Percentiles rank a stretch among this genome's conserved stretches.
Conservation (phyloP, 2,329 filamentous ascomycete genomes). For the Colletotrichum sp. region DNA sequence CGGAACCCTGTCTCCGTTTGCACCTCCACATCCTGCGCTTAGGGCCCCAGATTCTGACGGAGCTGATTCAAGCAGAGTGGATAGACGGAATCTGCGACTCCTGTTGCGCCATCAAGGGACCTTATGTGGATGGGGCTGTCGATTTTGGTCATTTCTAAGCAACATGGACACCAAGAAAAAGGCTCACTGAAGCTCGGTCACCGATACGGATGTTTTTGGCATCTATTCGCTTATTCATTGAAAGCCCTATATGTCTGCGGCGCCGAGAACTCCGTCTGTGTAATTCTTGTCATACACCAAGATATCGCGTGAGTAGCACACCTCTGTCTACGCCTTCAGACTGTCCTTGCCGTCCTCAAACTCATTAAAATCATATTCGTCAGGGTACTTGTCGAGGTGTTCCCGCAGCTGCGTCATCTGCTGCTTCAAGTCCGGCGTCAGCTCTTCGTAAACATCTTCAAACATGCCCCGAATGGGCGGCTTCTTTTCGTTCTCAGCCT, state of each 20-base stretch:
- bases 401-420: constrained; percentile 77
- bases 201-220: not conserved
- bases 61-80: constrained; percentile 1
- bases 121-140: not conserved
- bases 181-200: not conserved
- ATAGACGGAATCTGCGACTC: not conserved
- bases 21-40: not conserved
- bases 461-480: constrained; percentile 77
- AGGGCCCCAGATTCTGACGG: not conserved
- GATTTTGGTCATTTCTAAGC: constrained; percentile 1
- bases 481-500: constrained; percentile 83
- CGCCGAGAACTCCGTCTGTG: not conserved
- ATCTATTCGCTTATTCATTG: not conserved
- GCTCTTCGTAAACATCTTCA: constrained; percentile 85
- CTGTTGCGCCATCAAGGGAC: constrained; percentile 12
- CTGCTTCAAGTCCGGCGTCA: constrained; percentile 77
- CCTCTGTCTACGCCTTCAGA: constrained; percentile 45
- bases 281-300: not conserved
- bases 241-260: not conserved
- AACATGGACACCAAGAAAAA: not conserved
- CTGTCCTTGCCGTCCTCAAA: constrained; percentile 77
- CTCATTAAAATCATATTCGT: constrained; percentile 84
- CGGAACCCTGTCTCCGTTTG: constrained; percentile 6
- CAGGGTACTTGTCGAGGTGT: constrained; percentile 84
- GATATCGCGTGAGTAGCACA: not conserved